phyloP scores from a whole-genome alignment of 2,329 filamentous ascomycete species.

The Ophiostoma ips region DNA sequence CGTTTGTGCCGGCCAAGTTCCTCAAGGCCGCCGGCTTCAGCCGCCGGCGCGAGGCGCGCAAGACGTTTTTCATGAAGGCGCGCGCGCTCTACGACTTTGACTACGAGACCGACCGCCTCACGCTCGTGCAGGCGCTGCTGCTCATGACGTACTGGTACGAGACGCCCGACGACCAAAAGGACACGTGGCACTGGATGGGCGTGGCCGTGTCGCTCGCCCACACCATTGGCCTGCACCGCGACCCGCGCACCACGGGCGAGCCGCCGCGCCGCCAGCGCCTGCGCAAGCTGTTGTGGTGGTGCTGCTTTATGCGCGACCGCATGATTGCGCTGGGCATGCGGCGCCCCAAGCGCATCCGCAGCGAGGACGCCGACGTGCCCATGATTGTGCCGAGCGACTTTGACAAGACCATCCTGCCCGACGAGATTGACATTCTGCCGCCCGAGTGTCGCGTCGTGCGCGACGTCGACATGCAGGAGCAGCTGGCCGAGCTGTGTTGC shows the following conservation, averaged over 20 bases:
- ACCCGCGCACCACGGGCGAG: slow-evolving; percentile 64
- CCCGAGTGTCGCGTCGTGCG: slow-evolving; percentile 56
- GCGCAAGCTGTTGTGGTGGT: slow-evolving; percentile 98
- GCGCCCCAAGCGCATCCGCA: slow-evolving; percentile 80
- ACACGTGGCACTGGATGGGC: slow-evolving; percentile 98
- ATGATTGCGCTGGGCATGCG: slow-evolving; percentile 89
- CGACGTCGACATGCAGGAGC: slow-evolving; percentile 57
- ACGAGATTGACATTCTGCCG: slow-evolving; percentile 54
- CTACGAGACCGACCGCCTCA: slow-evolving; percentile 79
- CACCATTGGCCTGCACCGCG: slow-evolving; percentile 83
- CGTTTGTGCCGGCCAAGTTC: slow-evolving; percentile 70
- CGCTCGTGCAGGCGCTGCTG: slow-evolving; percentile 74
- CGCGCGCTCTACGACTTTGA: slow-evolving; percentile 91
- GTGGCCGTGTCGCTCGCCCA: slow-evolving; percentile 86
- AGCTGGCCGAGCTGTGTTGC: slow-evolving; percentile 79
- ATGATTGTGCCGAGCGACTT: slow-evolving; percentile 81
- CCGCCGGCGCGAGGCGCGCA: slow-evolving; percentile 67
- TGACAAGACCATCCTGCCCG: slow-evolving; percentile 55
- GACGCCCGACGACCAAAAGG: slow-evolving; percentile 90
- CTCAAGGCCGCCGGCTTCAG: slow-evolving; percentile 65
- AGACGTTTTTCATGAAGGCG: slow-evolving; percentile 78
- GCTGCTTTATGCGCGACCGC: slow-evolving; percentile 87
- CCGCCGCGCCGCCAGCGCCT: slow-evolving; percentile 59
- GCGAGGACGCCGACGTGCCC: slow-evolving; percentile 84
- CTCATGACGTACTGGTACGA: slow-evolving; percentile 98